These are phyloP conservation scores for Tolypocladium ovalisporum DNA, from an alignment of 2,329 filamentous ascomycete genomes.

Conservation along the genomic window DNA sequence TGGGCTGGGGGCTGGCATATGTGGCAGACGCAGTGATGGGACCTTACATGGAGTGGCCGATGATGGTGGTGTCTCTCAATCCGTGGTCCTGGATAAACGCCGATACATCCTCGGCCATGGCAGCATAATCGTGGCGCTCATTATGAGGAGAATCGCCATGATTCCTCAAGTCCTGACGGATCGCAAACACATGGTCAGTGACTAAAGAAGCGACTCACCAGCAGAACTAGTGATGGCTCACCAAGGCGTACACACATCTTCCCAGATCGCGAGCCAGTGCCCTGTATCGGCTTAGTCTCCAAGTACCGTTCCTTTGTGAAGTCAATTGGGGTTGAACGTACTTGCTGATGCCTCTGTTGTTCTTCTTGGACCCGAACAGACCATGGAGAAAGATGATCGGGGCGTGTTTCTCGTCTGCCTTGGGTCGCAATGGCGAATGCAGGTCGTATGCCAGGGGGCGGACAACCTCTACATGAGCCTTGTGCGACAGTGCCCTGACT, in stretches of 20 bases:
- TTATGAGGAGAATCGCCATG: constrained; percentile 84
- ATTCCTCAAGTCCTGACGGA: constrained; percentile 69
- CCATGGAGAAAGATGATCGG: constrained; percentile 88
- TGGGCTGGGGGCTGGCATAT: background rate
- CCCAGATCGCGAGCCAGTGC: constrained; percentile 70
- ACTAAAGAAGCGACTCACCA: background rate
- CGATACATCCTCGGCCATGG: constrained; percentile 75
- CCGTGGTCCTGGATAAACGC: constrained; percentile 64
- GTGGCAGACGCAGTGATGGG: background rate
- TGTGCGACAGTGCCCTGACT: background rate
- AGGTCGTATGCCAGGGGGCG: constrained; percentile 51
- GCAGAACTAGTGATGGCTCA: constrained; percentile 26
- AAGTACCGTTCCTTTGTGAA: background rate
- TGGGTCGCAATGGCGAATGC: constrained; percentile 42
- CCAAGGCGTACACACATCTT: constrained; percentile 71
- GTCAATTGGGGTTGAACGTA: constrained; percentile 32
- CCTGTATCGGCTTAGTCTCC: constrained; percentile 31
- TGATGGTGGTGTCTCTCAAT: constrained; percentile 62
- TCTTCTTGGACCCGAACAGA: constrained; percentile 89
- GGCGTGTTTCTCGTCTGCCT: constrained; percentile 26
- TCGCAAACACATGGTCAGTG: background rate
- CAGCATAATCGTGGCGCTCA: constrained; percentile 63
- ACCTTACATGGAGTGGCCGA: constrained; percentile 83
- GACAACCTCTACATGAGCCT: constrained; percentile 4
- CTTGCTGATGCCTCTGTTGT: constrained; percentile 92